Evolutionary conservation across 2,329 filamentous ascomycete species (phyloP), one percentile per base, ranked within the genome.

Genomic region (Ophiosphaerella herpotricha): DNA sequence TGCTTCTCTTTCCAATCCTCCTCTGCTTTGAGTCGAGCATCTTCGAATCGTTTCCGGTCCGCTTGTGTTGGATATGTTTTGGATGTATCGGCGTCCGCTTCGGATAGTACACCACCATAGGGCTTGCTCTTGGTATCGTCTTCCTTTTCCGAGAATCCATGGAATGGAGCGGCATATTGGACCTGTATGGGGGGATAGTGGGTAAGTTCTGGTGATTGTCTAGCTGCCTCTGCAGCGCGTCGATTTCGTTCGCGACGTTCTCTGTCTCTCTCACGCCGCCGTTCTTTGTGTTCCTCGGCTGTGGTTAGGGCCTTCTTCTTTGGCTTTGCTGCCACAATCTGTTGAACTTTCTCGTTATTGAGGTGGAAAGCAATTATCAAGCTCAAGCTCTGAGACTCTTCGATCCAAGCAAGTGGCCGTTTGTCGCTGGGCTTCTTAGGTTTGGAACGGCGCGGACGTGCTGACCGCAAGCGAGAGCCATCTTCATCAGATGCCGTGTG

Each of bases 81-180:
- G 2, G 89, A 86, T 0, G 94, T 99, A 66, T 97, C 93, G 1
- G 92, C 92, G 71, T 99, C 93, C 0, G 82, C 80, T 72, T 97
- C 93, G 0, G 84, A 89, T 24, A 99, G 79, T 43, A 99, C 96
- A 1, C 94, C 94, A 24, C 94, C 94, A 59, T 97, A 99, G 0
- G 94, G 94, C 70, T 96, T 97, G 42, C 89, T 89, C 71, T 95
- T 96, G 34, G 86, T 78, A 64, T 97, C 92, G 52, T 97, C 92
- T 14, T 97, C 93, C 58, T 89, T 90, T 60, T 97, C 93, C 54
- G 89, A 88, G 58, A 97, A 92, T 0, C 90, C 90, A 63, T 93
- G 93, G 67, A 95, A 93, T 1, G 90, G 89, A 53, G 91, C 88
- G 1, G 85, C 85, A 66, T 90, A 92, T 16, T 66, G 84, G 71